Base-by-base conservation (phyloP, 495 filamentous ascomycete genomes). In the Neurospora sublineolata region DNA sequence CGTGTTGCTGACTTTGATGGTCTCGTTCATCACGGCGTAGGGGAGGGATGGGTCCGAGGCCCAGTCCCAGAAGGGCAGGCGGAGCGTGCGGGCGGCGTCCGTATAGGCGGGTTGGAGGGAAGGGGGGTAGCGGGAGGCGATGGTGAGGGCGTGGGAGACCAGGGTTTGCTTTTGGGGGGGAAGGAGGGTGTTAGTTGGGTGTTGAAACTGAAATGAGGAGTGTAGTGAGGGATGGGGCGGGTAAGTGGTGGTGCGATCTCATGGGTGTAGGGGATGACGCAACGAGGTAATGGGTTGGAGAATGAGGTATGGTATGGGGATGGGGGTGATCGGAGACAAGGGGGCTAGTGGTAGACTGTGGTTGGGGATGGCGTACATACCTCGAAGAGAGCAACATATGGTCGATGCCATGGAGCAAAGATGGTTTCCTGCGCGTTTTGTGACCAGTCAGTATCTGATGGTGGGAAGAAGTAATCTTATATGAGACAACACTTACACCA, bases 61-160 rank as follows among this genome's bases (percentile, higher is more conserved):
- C 81, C 83, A 84, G 75, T 83, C 82, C 80, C 83, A 84, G 75
- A 78, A 84, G 3, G 82, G 82, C 27, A 80, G 75, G 9, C 82
- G 77, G 16, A 83, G 74, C 4, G 73, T 77, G 37, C 78, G 71
- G 1, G 80, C 81, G 2, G 83, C 81, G 0, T 76, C 75, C 14
- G 71, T 72, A 74, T 84, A 83, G 8, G 72, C 52, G 16, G 76
- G 72, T 8, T 71, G 70, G 37, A 78, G 68, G 6, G 73, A 71
- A 8, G 71, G 23, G 9, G 70, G 72, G 71, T 82, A 83, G 60
- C 75, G 69, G 5, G 70, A 68, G 9, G 82, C 81, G 39, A 83
- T 76, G 30, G 69, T 70, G 68, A 79, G 77, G 70, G 80, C 75
- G n/a, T 80, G 76, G 4, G 75, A 52, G 18, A 82, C 80, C 36